These are phyloP conservation scores for Pseudocercospora crystallina DNA, from an alignment of 2,329 filamentous ascomycete genomes.

Conservation along the genomic window DNA sequence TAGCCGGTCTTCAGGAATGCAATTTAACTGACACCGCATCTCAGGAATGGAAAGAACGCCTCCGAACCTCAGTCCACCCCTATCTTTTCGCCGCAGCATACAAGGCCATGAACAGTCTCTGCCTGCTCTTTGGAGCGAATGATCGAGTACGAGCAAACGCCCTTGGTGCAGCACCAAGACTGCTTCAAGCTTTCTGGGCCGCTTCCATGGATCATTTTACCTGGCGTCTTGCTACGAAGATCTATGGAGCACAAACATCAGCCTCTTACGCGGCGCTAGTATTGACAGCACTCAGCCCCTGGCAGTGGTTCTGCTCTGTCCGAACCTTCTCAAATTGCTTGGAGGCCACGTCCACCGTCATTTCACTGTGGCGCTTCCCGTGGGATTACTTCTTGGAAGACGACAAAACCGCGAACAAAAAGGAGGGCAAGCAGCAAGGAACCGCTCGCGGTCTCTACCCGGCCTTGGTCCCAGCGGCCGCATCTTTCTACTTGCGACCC, in stretches of 20 bases:
- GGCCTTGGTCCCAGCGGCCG: conserved; percentile 72
- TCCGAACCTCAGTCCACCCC: conserved; percentile 92
- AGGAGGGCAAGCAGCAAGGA: background rate
- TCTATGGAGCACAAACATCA: conserved; percentile 67
- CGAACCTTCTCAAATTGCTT: conserved; percentile 92
- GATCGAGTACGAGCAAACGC: conserved; percentile 62
- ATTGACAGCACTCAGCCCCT: conserved; percentile 74
- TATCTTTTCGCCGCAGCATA: conserved; percentile 78
- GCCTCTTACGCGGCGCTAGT: conserved; percentile 68
- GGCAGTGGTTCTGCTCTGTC: conserved; percentile 96
- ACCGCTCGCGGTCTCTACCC: conserved; percentile 26
- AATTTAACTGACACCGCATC: conserved; percentile 8
- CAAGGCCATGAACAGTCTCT: conserved; percentile 58
- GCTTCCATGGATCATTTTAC: conserved; percentile 81
- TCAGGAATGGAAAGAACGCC: conserved; percentile 87
- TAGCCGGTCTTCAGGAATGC: background rate
- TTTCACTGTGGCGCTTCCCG: conserved; percentile 80
- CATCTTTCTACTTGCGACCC: conserved; percentile 82
- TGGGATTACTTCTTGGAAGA: conserved; percentile 57
- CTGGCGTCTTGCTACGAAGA: conserved; percentile 72
- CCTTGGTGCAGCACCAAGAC: conserved; percentile 70
- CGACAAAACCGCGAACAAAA: too few species aligned
- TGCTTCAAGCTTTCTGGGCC: conserved; percentile 74
- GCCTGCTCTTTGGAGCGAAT: conserved; percentile 55
- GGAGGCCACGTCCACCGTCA: conserved; percentile 81